Percentiles rank a stretch among this genome's conserved stretches.
Conservation (phyloP, 441 rosid species). For the Mallotus repandus region DNA sequence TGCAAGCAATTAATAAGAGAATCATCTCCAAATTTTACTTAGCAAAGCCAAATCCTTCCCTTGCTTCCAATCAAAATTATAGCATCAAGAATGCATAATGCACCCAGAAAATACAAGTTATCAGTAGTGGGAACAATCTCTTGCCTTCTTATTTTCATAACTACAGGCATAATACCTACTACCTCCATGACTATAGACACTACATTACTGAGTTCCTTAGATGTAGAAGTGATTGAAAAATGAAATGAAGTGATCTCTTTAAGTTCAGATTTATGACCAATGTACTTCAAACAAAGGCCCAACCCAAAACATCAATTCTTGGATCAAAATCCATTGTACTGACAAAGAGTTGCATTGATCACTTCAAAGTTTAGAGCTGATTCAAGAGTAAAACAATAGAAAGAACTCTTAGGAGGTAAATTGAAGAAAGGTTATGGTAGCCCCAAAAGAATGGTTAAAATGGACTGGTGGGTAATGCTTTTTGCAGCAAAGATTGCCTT, state of each 20-base stretch:
- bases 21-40: conserved; percentile 3
- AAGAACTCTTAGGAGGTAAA: conserved; percentile 16
- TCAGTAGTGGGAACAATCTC: background rate
- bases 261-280: background rate
- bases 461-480: conserved; percentile 4
- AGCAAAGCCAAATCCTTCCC: background rate
- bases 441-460: background rate
- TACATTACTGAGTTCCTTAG: background rate
- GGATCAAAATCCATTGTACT: conserved; percentile 11
- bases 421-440: conserved; percentile 9
- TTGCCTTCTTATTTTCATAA: background rate
- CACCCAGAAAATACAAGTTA: background rate
- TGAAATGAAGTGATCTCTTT: background rate
- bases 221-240: background rate
- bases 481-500: conserved; percentile 19
- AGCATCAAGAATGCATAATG: no score
- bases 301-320: conserved; percentile 4
- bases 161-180: background rate
- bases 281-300: conserved; percentile 9
- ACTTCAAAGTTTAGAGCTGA: conserved; percentile 12
- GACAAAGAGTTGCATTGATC: background rate
- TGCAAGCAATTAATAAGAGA: background rate
- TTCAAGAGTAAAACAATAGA: conserved; percentile 4
- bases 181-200: conserved; percentile 1
- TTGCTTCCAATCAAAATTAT: background rate